Percentiles rank a stretch among this genome's conserved stretches.
Evolutionary conservation across 2,329 filamentous ascomycete species (phyloP).

Genomic region (Knoxdaviesia capensis): DNA sequence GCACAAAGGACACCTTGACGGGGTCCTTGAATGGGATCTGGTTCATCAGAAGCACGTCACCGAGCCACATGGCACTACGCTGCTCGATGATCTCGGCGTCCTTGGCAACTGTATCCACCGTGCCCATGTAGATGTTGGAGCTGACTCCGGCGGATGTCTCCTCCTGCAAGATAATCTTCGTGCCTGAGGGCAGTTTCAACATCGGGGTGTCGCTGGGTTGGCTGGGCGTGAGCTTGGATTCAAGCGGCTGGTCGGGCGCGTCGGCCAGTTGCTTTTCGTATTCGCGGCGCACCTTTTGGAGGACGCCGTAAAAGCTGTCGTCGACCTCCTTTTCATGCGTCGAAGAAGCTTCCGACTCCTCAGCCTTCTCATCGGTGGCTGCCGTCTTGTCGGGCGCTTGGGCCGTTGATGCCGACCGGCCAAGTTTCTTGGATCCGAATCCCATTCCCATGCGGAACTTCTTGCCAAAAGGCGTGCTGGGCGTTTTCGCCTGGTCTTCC

Average conservation of each 20-base stretch:
- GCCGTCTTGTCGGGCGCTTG: constrained; percentile 52
- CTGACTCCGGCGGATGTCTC: constrained; percentile 43
- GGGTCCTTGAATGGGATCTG: constrained; percentile 72
- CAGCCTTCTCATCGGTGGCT: constrained; percentile 56
- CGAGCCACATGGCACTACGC: constrained; percentile 77
- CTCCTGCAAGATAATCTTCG: constrained; percentile 49
- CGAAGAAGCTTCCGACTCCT: constrained; percentile 41
- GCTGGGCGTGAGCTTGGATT: constrained; percentile 47
- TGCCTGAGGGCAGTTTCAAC: constrained; percentile 47
- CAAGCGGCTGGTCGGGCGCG: constrained; percentile 29
- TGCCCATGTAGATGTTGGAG: constrained; percentile 81
- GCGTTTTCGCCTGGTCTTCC: constrained; percentile 33
- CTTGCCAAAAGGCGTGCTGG: constrained; percentile 53
- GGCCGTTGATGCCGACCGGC: constrained; percentile 41
- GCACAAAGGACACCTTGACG: constrained; percentile 83
- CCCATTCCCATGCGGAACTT: constrained; percentile 59
- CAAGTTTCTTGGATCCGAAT: constrained; percentile 70
- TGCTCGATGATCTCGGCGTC: constrained; percentile 74
- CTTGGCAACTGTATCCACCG: constrained; percentile 53
- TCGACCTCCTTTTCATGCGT: constrained; percentile 54
- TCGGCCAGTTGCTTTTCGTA: constrained; percentile 50
- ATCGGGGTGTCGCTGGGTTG: constrained; percentile 56
- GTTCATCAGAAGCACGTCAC: constrained; percentile 71
- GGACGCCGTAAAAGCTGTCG: constrained; percentile 50
- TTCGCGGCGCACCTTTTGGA: constrained; percentile 52